Base-by-base conservation (phyloP, 78 protist genomes). In the Tieghemostelium lacteum region DNA sequence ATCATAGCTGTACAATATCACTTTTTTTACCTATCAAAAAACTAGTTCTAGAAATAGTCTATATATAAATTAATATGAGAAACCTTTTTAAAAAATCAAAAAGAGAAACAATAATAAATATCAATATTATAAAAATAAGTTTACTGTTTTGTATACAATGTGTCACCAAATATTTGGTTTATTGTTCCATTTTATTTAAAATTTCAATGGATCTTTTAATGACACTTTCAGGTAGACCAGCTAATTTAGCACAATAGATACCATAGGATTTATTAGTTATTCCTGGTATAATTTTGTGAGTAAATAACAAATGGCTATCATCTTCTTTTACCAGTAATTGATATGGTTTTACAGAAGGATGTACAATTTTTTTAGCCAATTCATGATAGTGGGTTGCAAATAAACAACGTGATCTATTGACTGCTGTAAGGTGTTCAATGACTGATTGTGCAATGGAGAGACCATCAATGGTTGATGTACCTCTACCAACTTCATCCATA, bases 401-500 rank as follows among this genome's bases (percentile, higher is more conserved):
- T 17, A 97, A 83, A 39, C 94, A 73, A 24, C 86, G 19, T 73
- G 66, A 55, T 40, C 36, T 14, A 45, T 29, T 24, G 16, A 20
- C 28, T 57, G 39, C 31, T 26, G 83, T 55, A 6, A 98, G 45
- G 24, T 88, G 49, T 54, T 97, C 75, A 17, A 92, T 37, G 19
- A 92, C 58, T 10, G 98, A 89, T 22, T 85, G 93, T 2, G 99
- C 98, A 34, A 98, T 87, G 29, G 98, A 97, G 3, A 86, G 75
- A 7, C 99, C 99, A 42, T 98, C 99, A 28, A 73, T 78, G 0
- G 99, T 97, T 7, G 88, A 37, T 0, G 99, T 98, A n/a, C 99
- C 99, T n/a, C 99, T 57, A 6, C 99, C 99, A 0, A 97, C 95
- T 67, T 97, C 99, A 61, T 98, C 99, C 64, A 98, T 74, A 2